Conservation (phyloP, 2,329 filamentous ascomycete species). For the Phoma sp. region DNA sequence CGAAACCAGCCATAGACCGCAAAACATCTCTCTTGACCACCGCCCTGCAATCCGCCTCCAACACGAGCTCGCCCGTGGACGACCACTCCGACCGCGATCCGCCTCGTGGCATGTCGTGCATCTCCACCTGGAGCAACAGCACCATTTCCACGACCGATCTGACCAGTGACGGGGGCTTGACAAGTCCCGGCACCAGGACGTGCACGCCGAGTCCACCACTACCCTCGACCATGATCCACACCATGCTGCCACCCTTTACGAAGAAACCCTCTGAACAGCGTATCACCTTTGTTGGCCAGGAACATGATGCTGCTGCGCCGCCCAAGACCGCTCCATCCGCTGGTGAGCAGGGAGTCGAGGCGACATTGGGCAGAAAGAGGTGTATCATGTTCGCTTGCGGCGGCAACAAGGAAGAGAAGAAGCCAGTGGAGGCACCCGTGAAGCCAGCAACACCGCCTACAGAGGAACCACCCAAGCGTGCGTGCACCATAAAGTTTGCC, state of each 20-base stretch:
- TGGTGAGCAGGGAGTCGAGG: conserved; percentile 66
- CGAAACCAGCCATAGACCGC: conserved; percentile 57
- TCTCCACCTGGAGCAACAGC: conserved; percentile 78
- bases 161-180: conserved; percentile 92
- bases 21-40: conserved; percentile 86
- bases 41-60: conserved; percentile 68
- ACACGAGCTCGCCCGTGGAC: conserved; percentile 46
- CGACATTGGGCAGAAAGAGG: conserved; percentile 75
- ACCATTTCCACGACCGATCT: conserved; percentile 88
- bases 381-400: conserved; percentile 93
- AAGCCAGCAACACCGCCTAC: conserved; percentile 28
- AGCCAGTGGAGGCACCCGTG: conserved; percentile 27
- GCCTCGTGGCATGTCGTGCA: conserved; percentile 55
- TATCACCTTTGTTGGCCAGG: conserved; percentile 46
- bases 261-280: conserved; percentile 49
- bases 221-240: conserved; percentile 60
- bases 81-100: conserved; percentile 47
- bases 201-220: conserved; percentile 89
- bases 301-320: conserved; percentile 31
- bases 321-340: conserved; percentile 3
- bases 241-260: conserved; percentile 45
- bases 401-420: conserved; percentile 54
- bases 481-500: conserved; percentile 75
- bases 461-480: conserved; percentile 57
- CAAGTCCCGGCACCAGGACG: conserved; percentile 80